Evolutionary conservation across 345 rosid species (phyloP).

Genomic region (Angophora floribunda): DNA sequence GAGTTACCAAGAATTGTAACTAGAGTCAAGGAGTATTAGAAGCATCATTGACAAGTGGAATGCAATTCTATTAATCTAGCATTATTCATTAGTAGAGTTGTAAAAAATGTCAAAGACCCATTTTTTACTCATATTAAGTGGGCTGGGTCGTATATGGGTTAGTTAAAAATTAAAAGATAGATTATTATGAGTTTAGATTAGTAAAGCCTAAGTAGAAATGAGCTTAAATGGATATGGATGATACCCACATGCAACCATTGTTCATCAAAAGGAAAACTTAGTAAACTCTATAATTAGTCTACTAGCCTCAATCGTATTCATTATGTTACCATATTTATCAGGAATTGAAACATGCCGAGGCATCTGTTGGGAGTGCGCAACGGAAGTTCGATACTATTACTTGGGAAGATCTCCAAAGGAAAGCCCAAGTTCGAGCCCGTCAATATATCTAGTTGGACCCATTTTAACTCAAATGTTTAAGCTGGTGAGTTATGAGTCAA

Average conservation of each 20-base stretch:
- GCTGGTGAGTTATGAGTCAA: too few relatives aligned
- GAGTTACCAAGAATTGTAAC: neutral
- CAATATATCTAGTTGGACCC: too few relatives aligned
- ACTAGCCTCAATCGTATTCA: neutral
- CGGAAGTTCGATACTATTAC: too few relatives aligned
- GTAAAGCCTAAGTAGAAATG: neutral
- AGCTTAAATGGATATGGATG: neutral
- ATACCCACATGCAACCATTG: neutral
- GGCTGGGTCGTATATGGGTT: neutral
- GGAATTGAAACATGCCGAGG: neutral
- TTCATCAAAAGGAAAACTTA: neutral
- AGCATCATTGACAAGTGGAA: neutral
- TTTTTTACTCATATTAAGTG: neutral
- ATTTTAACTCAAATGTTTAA: too few relatives aligned
- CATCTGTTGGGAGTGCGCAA: too few relatives aligned
- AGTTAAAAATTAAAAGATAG: neutral
- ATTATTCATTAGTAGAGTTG: neutral
- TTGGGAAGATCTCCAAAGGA: too few relatives aligned
- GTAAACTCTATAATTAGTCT: neutral
- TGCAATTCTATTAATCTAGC: neutral
- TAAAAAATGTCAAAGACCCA: neutral
- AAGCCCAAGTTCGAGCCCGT: too few relatives aligned
- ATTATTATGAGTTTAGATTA: neutral
- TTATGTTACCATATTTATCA: neutral
- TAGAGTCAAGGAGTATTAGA: neutral